Evolutionary conservation across 2,329 filamentous ascomycete species (phyloP).

Genomic region (Dactylella cylindrospora): DNA sequence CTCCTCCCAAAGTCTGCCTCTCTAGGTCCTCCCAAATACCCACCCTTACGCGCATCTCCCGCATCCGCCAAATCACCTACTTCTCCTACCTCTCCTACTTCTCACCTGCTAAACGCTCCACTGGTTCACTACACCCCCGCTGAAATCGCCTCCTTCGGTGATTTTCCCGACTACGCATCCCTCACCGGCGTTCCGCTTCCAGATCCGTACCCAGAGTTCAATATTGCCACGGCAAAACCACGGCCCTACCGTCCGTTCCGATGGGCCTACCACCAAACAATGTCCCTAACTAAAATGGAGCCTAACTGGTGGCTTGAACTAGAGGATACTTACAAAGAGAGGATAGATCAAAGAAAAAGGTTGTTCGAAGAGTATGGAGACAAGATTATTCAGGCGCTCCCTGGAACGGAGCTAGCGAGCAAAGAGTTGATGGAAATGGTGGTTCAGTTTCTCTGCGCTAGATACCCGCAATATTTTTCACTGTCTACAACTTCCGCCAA

Average conservation of each 20-base stretch:
- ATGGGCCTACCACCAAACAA: constrained; percentile 86
- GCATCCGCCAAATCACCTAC: not conserved
- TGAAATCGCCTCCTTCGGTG: constrained; percentile 69
- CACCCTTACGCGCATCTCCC: not conserved
- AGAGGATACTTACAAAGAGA: constrained; percentile 68
- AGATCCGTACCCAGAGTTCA: constrained; percentile 63
- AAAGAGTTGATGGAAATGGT: constrained; percentile 88
- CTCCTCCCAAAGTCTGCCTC: too few species aligned
- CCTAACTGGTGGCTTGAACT: constrained; percentile 88
- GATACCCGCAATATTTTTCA: constrained; percentile 75
- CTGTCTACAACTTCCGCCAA: constrained; percentile 53
- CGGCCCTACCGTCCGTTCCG: constrained; percentile 78
- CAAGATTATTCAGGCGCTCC: constrained; percentile 66
- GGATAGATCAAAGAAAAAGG: constrained; percentile 68
- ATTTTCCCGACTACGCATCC: constrained; percentile 76
- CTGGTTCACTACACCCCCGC: constrained; percentile 9
- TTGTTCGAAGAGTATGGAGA: constrained; percentile 66
- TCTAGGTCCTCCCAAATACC: not conserved
- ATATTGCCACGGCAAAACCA: constrained; percentile 67
- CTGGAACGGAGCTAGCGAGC: constrained; percentile 74
- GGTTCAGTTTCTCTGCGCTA: constrained; percentile 73
- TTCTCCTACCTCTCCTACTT: not conserved
- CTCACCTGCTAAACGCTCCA: not conserved
- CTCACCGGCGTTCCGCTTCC: constrained; percentile 75
- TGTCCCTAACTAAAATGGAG: constrained; percentile 79